Evolutionary conservation across 2,329 filamentous ascomycete genomes (phyloP).

Genomic region (Trichoderma sp.): DNA sequence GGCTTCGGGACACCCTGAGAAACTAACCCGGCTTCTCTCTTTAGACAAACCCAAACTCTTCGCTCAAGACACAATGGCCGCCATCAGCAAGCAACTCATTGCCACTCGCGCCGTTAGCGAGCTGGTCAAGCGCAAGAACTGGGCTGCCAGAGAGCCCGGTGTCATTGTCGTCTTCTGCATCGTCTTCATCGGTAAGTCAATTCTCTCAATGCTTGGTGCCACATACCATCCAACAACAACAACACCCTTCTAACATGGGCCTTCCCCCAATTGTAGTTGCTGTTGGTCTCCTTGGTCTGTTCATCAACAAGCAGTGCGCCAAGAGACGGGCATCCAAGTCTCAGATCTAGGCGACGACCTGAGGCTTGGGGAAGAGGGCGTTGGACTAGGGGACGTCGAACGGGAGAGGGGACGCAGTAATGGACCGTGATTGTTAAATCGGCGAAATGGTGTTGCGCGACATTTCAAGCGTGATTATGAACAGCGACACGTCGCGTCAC

Average conservation of each 20-base stretch:
- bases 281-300: slow-evolving; percentile 31
- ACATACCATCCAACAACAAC: too few relatives aligned
- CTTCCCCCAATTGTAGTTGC: slow-evolving; percentile 29
- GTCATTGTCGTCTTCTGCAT: slow-evolving; percentile 45
- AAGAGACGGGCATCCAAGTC: slow-evolving; percentile 35
- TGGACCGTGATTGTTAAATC: slow-evolving; percentile 19
- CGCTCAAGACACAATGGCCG: slow-evolving; percentile 39
- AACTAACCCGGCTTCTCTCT: background rate
- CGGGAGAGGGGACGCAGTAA: slow-evolving; percentile 19
- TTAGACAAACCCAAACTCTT: slow-evolving; percentile 6
- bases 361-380: slow-evolving; percentile 12
- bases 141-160: slow-evolving; percentile 38
- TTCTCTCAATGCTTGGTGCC: background rate
- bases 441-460: slow-evolving; percentile 22
- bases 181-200: slow-evolving; percentile 37
- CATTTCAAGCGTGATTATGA: slow-evolving; percentile 16
- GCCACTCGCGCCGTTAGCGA: slow-evolving; percentile 38
- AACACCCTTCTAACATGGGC: slow-evolving; percentile 20
- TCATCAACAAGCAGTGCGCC: slow-evolving; percentile 32
- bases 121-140: slow-evolving; percentile 43
- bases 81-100: slow-evolving; percentile 35
- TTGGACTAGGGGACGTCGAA: slow-evolving; percentile 4
- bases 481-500: slow-evolving; percentile 15
- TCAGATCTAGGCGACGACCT: slow-evolving; percentile 24
- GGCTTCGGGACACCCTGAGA: slow-evolving; percentile 12